Base-by-base conservation (phyloP, 2,329 filamentous ascomycete genomes). In the Ramularia collo-cygni region DNA sequence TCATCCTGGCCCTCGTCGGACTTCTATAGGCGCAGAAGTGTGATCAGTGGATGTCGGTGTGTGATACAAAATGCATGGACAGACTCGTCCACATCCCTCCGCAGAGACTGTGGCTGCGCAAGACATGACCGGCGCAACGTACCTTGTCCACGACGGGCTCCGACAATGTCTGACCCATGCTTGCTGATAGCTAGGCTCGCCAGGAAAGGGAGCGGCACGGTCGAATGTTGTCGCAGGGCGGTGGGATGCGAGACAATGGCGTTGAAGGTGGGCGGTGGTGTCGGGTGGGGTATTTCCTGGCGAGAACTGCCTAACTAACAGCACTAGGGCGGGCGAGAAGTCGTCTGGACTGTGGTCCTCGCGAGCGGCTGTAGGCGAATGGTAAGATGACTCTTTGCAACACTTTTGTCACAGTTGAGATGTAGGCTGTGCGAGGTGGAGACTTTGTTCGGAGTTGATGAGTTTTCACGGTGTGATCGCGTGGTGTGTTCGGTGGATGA, bases 131-230 rank as follows among this genome's bases (percentile, higher is more conserved):
- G 34, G 14, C 28, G 36, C n/a, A 31, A 67, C 77, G 65, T 77
- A 98, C 92, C 89, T 98, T 98, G 65, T 96, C 92, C 67, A 95
- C 85, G 62, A 98, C 89, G 61, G 92, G 92, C 76, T 98, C 92
- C 61, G 90, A 96, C 64, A 98, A 82, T 68, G 92, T 98, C 76
- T 98, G 92, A 78, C 92, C 92, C 92, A 98, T 98, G 70, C 64
- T 74, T 45, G 42, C 35, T 16, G 31, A n/a, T 36, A 37, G 30
- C 16, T 37, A 16, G 34, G 31, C 31, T 33, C 31, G 31, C 19
- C 16, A 33, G 15, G 16, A 19, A 16, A 10, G 16, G 17, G 31
- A 33, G 16, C 16, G 31, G 31, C 19, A 16, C 31, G 16, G 31
- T 10, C 8, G 16, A 7, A n/a, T 33, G 16, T 14, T 33, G 17